phyloP scores from a whole-genome alignment of 352 stramenopile genomes.

The Globisporangium takayamanum region DNA sequence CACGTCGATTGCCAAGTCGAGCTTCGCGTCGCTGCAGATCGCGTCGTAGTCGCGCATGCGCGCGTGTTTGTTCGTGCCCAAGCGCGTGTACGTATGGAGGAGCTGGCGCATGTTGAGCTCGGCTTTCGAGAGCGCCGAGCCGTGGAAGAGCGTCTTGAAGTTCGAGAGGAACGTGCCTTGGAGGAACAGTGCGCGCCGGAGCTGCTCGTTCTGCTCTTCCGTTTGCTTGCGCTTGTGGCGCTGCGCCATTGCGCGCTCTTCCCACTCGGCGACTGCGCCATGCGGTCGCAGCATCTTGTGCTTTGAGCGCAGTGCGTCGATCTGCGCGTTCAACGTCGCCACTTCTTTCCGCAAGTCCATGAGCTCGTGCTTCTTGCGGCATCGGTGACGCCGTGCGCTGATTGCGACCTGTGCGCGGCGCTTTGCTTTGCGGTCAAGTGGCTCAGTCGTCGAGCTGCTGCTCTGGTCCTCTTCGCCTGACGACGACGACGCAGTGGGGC shows the following conservation, averaged over 20 bases:
- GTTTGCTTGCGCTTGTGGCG: slow-evolving; percentile 23
- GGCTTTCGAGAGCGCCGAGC: slow-evolving; percentile 14
- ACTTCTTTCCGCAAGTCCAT: slow-evolving; percentile 32
- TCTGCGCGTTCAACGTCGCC: slow-evolving; percentile 22
- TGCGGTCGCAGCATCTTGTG: slow-evolving; percentile 21
- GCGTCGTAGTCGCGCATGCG: slow-evolving; percentile 36
- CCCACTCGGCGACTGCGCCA: slow-evolving; percentile 18
- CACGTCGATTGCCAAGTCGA: slow-evolving; percentile 44
- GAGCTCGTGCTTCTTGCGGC: slow-evolving; percentile 40
- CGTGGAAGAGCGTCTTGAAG: slow-evolving; percentile 31
- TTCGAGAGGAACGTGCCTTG: slow-evolving; percentile 38
- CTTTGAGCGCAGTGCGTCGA: slow-evolving; percentile 27
- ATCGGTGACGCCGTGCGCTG: slow-evolving; percentile 34
- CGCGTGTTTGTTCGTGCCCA: slow-evolving; percentile 29
- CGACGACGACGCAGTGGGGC: slow-evolving; percentile 9
- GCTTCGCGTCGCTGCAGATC: slow-evolving; percentile 38
- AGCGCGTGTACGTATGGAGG: slow-evolving; percentile 48
- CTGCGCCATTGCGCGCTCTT: slow-evolving; percentile 27
- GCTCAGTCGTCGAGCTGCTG: background rate
- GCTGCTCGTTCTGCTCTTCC: slow-evolving; percentile 40
- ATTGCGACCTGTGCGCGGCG: slow-evolving; percentile 26
- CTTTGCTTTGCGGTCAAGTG: slow-evolving; percentile 20
- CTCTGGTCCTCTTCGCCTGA: slow-evolving; percentile 6
- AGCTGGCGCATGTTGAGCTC: slow-evolving; percentile 46
- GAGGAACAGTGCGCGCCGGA: slow-evolving; percentile 39